phyloP scores from a whole-genome alignment of 306 rosid species.

The Myrica gale region DNA sequence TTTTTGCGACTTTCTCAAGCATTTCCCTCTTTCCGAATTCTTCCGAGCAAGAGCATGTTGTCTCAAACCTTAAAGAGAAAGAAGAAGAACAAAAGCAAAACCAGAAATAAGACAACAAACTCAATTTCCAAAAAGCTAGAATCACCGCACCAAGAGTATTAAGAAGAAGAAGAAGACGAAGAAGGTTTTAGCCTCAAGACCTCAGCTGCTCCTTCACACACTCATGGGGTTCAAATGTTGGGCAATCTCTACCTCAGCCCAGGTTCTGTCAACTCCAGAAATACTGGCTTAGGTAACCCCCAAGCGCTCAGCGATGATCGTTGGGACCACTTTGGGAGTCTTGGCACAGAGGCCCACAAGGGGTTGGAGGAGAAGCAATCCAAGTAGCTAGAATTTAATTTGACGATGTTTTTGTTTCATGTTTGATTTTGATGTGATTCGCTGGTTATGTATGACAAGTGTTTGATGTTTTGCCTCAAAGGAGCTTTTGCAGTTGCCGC shows the following conservation, averaged over 20 bases:
- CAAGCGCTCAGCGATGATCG: conserved; percentile 64
- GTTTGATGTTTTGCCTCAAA: too few species aligned
- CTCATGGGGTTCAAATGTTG: conserved; percentile 80
- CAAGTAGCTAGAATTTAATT: too few species aligned
- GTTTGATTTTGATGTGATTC: too few species aligned
- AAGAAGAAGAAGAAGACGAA: conserved; percentile 42
- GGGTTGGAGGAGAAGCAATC: too few species aligned
- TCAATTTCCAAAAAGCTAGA: conserved; percentile 28
- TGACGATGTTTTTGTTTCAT: too few species aligned
- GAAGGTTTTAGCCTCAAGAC: conserved; percentile 72
- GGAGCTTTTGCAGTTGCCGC: too few species aligned
- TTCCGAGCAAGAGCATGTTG: too few species aligned
- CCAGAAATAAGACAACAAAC: not conserved
- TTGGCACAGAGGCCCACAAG: conserved; percentile 27
- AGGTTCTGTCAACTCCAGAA: conserved; percentile 62
- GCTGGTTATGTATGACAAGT: too few species aligned
- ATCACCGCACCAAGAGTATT: not conserved
- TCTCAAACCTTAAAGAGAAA: too few species aligned
- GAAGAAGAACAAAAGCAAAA: too few species aligned
- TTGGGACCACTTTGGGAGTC: conserved; percentile 62
- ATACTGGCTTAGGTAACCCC: conserved; percentile 83
- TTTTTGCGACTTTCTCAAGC: too few species aligned
- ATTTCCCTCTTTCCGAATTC: too few species aligned
- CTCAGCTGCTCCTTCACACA: conserved; percentile 55
- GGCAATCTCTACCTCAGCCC: conserved; percentile 75